Conservation (phyloP, 306 rosid species). For the Pyrus pyrifolia region DNA sequence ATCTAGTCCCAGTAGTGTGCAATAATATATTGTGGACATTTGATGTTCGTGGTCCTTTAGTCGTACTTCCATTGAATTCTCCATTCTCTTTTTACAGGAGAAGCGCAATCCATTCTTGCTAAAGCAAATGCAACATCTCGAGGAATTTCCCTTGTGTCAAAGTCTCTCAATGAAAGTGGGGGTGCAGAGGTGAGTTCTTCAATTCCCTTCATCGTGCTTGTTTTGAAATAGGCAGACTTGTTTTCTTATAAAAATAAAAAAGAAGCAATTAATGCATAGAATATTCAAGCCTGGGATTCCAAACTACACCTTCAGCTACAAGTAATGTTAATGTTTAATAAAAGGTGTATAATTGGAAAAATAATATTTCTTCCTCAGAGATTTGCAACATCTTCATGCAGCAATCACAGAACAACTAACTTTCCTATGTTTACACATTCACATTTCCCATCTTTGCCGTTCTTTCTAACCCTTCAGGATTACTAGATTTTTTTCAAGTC, state of each 20-base stretch:
- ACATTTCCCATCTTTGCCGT: not conserved
- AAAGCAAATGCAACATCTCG: constrained; percentile 87
- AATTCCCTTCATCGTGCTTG: not conserved
- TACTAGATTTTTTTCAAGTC: not conserved
- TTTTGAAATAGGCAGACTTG: not conserved
- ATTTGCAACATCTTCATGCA: not conserved
- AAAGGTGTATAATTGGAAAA: not conserved
- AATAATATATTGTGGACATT: not conserved
- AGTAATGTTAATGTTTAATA: not conserved
- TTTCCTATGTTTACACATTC: not conserved
- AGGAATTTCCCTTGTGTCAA: constrained; percentile 66
- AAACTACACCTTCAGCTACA: not conserved
- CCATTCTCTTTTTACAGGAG: constrained; percentile 47
- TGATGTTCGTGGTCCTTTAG: constrained; percentile 17
- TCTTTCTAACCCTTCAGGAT: not conserved
- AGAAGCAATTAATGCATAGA: not conserved
- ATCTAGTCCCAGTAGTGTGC: constrained; percentile 7
- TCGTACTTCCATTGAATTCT: constrained; percentile 10
- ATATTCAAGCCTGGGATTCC: not conserved
- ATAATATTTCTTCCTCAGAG: not conserved
- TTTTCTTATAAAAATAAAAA: not conserved
- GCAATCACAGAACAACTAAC: not conserved
- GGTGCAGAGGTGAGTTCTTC: constrained; percentile 69
- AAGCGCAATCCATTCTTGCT: constrained; percentile 92
- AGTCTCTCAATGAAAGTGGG: constrained; percentile 63